These are phyloP conservation scores for Achaetomium macrosporum DNA, from an alignment of 2,329 filamentous ascomycete species.

Conservation along the genomic window DNA sequence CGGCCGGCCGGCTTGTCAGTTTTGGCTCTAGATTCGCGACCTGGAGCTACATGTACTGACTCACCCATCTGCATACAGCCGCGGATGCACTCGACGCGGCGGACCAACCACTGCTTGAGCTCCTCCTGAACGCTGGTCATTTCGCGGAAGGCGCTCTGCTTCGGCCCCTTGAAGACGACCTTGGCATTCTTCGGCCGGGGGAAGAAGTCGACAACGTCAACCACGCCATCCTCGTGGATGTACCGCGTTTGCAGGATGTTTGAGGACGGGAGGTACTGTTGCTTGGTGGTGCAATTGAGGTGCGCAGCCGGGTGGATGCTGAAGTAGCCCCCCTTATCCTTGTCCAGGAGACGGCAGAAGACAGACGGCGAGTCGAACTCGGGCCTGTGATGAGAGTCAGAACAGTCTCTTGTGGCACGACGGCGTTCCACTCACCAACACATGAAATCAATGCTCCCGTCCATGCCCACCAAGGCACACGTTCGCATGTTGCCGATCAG, in stretches of 20 bases:
- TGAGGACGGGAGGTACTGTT: conserved; percentile 69
- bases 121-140: conserved; percentile 50
- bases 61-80: conserved; percentile 56
- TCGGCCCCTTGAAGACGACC: conserved; percentile 43
- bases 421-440: conserved; percentile 52
- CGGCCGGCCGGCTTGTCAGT: conserved; percentile 3
- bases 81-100: conserved; percentile 67
- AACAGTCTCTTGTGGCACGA: neutral
- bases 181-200: conserved; percentile 58
- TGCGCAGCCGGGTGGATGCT: conserved; percentile 53
- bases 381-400: conserved; percentile 44
- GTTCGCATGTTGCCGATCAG: conserved; percentile 78
- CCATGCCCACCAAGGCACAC: conserved; percentile 67
- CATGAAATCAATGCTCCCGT: conserved; percentile 71
- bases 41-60: no score
- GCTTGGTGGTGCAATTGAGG: conserved; percentile 61
- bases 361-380: conserved; percentile 73
- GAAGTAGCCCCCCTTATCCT: conserved; percentile 69
- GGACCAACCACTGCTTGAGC: conserved; percentile 65
- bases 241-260: conserved; percentile 75
- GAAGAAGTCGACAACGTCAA: conserved; percentile 70
- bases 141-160: conserved; percentile 49
- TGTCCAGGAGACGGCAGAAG: conserved; percentile 69
- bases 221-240: conserved; percentile 68
- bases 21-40: neutral